These are phyloP conservation scores for Citrus medica DNA, from an alignment of 345 rosid species.

Conservation along the genomic window DNA sequence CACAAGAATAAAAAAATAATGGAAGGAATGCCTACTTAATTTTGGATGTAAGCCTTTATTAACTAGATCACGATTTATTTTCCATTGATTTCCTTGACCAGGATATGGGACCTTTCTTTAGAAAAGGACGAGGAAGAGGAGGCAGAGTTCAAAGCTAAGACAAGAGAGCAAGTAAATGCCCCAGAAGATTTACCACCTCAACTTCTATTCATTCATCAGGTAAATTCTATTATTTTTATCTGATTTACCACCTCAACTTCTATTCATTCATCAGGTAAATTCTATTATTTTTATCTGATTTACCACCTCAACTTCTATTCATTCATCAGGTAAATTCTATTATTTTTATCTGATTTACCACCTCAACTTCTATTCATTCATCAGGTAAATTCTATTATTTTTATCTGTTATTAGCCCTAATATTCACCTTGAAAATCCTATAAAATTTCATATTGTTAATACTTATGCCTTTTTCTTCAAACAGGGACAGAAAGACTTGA, in stretches of 20 bases:
- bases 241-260: too few relatives aligned
- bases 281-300: slow-evolving; percentile 14
- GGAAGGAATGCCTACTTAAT: background rate
- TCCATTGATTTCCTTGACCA: slow-evolving; percentile 22
- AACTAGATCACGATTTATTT: background rate
- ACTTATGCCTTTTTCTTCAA: background rate
- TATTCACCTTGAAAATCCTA: slow-evolving; percentile 1
- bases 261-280: slow-evolving; percentile 86
- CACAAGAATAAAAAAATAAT: background rate
- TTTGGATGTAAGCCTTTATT: background rate
- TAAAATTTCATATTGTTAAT: background rate
- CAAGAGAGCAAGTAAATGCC: slow-evolving; percentile 75
- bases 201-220: slow-evolving; percentile 97
- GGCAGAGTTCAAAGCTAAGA: slow-evolving; percentile 83
- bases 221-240: slow-evolving; percentile 22
- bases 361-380: slow-evolving; percentile 97
- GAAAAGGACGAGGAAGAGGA: slow-evolving; percentile 98
- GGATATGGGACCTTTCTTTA: slow-evolving; percentile 95
- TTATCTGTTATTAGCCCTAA: background rate
- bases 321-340: too few relatives aligned
- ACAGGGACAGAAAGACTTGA: slow-evolving; percentile 94
- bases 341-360: too few relatives aligned
- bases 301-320: slow-evolving; percentile 95
- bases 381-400: slow-evolving; percentile 48
- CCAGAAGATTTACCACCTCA: slow-evolving; percentile 90